Evolutionary conservation across 768 basidiomycete genomes (phyloP), one percentile per base, ranked within the genome.

Genomic region (Kwoniella mangroviensis): DNA sequence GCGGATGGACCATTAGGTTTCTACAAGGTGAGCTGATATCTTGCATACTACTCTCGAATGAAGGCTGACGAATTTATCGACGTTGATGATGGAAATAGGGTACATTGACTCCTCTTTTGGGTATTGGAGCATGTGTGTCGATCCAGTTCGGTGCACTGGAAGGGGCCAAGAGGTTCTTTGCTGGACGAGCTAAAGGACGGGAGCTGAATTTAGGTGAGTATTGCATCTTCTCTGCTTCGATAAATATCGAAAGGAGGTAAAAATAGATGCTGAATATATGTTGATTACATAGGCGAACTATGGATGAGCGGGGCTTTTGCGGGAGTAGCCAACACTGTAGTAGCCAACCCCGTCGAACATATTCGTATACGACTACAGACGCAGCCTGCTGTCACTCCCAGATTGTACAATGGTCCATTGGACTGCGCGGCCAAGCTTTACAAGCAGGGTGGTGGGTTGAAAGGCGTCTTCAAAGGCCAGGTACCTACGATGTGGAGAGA

Each of bases 291-390:
- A 28, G 81, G 82, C 17, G 94, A 98, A 82, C 85, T 96, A 13
- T 87, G 92, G 72, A 76, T 85, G 1, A 87, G 93, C 19, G 96
- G 96, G 73, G 88, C 93, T 4, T 84, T 89, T 45, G 96, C 95
- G 24, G 96, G 96, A 28, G 83, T 97, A 28, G 90, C 92, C 11
- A 98, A 98, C 79, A 91, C 93, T 34, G 86, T 96, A 68, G 94
- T 97, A 45, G 95, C 94, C 0, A 94, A 94, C 1, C 96, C 95
- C 6, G 95, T 98, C 19, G 95, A 98, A 83, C 95, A 98, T 80
- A 94, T 98, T 81, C 92, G 95, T 85, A 98, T 98, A 73, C 90
- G 93, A 65, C 85, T 98, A 26, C 96, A 98, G 84, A 95, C 92
- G 0, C 96, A 98, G 81, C 90, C 91, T 3, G 67, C 74, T 7